Base-by-base conservation (phyloP, 2,329 filamentous ascomycete genomes). In the Karstenula rhodostoma region DNA sequence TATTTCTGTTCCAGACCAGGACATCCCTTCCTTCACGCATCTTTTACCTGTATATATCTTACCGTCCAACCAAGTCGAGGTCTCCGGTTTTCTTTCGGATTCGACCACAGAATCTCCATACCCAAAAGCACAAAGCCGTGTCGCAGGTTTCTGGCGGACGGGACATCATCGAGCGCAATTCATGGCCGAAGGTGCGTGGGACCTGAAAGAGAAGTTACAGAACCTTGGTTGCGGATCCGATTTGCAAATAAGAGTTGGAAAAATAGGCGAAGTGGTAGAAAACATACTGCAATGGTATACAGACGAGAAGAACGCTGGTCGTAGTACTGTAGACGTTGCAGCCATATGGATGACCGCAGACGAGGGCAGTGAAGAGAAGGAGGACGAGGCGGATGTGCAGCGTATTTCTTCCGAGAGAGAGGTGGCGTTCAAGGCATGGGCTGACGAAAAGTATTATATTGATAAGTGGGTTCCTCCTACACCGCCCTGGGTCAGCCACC, bases 381-480 rank as follows among this genome's bases (percentile, higher is more conserved):
- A 79, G 4, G 90, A 94, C 56, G 88, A 93, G 67, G 76, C 80
- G 23, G 79, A 79, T 0, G 80, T 92, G 1, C 80, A 82, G 29
- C 72, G 79, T 0, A 71, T 86, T 0, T 88, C 90, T 57, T 77
- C 83, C 23, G 73, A 82, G 13, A 77, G 83, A 3, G 82, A 80
- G 0, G 80, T 88, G 4, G 82, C 87, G 1, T 91, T 92, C 73
- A 85, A 86, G 72, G 60, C 88, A 0, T 93, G 88, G 86, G 76
- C 78, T 0, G 91, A 94, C 67, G 91, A 93, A 75, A 94, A 94
- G 73, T 94, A 91, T 67, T 89, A 89, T 61, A 83, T 94, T 53
- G 89, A 94, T 69, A 90, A 94, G 91, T 94, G 80, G 78, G 90
- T 60, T 61, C 23, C 50, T 29, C 53, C 25, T 17, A 23, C 1